These are phyloP conservation scores for Aegilops speltoides DNA, from an alignment of 176 grass and related monocot genomes.

Conservation along the genomic window DNA sequence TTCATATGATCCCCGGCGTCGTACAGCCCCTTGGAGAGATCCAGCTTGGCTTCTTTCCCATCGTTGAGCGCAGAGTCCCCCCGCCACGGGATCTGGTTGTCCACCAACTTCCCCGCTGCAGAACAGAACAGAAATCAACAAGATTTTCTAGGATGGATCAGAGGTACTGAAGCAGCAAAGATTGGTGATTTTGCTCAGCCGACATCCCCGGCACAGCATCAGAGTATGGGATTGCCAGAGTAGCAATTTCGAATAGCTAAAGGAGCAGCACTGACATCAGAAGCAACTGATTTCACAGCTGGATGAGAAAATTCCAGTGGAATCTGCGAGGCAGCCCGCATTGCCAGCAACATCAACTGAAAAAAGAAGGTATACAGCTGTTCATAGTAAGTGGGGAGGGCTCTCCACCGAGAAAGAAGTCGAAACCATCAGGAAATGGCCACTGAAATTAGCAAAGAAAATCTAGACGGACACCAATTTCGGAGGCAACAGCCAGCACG, in stretches of 20 bases:
- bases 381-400: not conserved
- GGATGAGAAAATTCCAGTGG: not conserved
- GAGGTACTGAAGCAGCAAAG: not conserved
- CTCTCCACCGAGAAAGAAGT: not conserved
- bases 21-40: constrained; percentile 96
- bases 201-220: not conserved
- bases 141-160: not conserved
- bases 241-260: not conserved
- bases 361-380: not conserved
- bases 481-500: not conserved
- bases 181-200: not conserved
- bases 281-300: not conserved
- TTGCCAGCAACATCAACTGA: not conserved
- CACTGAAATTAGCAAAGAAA: not conserved
- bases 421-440: not conserved
- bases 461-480: not conserved
- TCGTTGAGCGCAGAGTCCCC: constrained; percentile 77
- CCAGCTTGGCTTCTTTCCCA: constrained; percentile 67
- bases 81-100: constrained; percentile 86
- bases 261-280: not conserved
- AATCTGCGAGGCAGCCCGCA: not conserved
- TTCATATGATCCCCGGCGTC: constrained; percentile 93
- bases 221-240: not conserved
- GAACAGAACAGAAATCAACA: not conserved
- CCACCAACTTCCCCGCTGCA: constrained; percentile 82